Evolutionary conservation across 2,329 filamentous ascomycete genomes (phyloP).

Genomic region (Polytolypa hystricis): DNA sequence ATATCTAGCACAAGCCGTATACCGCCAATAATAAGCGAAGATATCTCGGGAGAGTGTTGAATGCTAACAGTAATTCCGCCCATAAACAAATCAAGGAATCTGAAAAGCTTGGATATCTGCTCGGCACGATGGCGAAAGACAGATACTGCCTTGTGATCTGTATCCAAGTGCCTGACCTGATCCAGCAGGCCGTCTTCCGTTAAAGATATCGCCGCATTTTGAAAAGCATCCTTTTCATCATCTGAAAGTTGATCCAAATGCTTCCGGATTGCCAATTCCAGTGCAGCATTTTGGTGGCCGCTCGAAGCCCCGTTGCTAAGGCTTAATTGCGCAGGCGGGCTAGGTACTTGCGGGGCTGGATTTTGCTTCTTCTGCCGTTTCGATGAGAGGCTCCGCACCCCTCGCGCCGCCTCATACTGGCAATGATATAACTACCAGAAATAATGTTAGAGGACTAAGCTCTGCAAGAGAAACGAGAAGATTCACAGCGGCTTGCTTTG

Average conservation of each 20-base stretch:
- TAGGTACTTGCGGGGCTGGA: too few relatives aligned
- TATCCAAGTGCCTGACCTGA: background rate
- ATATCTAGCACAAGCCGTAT: constrained; percentile 1
- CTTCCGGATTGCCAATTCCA: constrained; percentile 1
- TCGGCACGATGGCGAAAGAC: background rate
- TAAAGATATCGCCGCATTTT: background rate
- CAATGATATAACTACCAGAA: too few relatives aligned
- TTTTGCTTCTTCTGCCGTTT: too few relatives aligned
- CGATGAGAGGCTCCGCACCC: too few relatives aligned
- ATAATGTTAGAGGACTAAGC: too few relatives aligned
- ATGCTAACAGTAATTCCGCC: background rate
- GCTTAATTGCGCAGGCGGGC: too few relatives aligned
- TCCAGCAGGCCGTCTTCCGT: background rate
- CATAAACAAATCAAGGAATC: background rate
- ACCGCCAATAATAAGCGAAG: background rate
- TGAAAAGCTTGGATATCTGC: background rate
- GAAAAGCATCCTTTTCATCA: background rate
- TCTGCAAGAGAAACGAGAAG: too few relatives aligned
- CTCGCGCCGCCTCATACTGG: too few relatives aligned
- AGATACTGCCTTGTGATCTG: background rate
- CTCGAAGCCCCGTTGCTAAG: too few relatives aligned
- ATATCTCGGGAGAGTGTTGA: background rate
- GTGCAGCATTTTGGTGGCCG: too few relatives aligned
- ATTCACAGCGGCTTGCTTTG: too few relatives aligned
- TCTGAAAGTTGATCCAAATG: background rate